Evolutionary conservation across 1,139 yeast genomes (phyloP), one percentile per base, ranked within the genome.

Genomic region (Scheffersomyces cryptocercus): DNA sequence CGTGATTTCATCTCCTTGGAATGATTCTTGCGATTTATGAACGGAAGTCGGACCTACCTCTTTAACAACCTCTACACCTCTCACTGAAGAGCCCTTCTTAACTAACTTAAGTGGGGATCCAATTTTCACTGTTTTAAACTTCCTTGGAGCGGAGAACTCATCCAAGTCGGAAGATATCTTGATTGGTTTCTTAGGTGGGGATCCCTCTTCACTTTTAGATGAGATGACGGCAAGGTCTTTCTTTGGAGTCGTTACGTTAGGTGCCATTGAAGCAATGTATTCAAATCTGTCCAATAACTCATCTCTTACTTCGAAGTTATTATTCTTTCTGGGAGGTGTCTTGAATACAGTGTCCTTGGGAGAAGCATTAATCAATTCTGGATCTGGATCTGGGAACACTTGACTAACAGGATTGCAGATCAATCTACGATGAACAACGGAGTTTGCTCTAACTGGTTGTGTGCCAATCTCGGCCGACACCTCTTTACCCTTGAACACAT

Each of bases 91-190:
- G n/a, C 68, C 67, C 20, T 59, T 59, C 48, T 62, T 68, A 12
- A 68, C 62, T 35, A 71, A 50, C 44, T 62, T 64, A 29, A 71
- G 59, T 1, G 79, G 78, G 2, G 74, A 68, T 5, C 69, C 67
- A 43, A 73, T 70, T 50, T 73, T 73, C 36, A 73, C 73, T 3
- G 75, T 71, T 20, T 65, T 52, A 29, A 40, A 34, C 33, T 51
- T 53, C 34, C 40, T 49, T 10, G 51, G 49, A 10, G 55, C 43
- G 12, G 42, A 36, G 31, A 45, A 39, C 9, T 38, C 35, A 11
- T 8, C 36, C 13, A n/a, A 20, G 10, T 32, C 42, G 16, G 37
- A 15, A 8, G 16, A 16, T 5, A 29, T 40, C 32, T 41, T 36
- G 13, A 34, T 16, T 2, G 38, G 16, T 11, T 31, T 31, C 35